Conservation (phyloP, 169 alveolate genomes). For the Cryptosporidium meleagridis region DNA sequence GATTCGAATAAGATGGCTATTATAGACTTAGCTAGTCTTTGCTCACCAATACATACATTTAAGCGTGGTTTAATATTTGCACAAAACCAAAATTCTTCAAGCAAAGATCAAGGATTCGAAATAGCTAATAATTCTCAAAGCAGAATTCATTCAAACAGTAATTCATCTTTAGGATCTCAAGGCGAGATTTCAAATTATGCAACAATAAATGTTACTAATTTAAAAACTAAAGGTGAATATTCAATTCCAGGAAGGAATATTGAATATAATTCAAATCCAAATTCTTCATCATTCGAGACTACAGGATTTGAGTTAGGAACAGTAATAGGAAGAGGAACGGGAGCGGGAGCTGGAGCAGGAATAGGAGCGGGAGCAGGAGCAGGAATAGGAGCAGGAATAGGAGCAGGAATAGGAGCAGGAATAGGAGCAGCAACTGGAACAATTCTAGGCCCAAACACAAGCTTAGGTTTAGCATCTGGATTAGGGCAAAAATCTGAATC, state of each 20-base stretch:
- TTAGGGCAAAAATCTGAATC: background rate
- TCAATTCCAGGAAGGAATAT: background rate
- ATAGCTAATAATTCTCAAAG: background rate
- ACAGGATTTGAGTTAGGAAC: background rate
- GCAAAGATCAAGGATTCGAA: background rate
- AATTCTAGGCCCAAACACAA: background rate
- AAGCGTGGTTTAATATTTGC: slow-evolving; percentile 29
- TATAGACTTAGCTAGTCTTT: slow-evolving; percentile 55
- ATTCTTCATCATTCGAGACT: background rate
- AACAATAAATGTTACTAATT: background rate
- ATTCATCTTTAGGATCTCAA: background rate
- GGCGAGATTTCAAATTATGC: background rate
- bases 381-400: background rate
- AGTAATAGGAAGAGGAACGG: background rate
- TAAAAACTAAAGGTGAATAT: background rate
- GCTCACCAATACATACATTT: slow-evolving; percentile 59
- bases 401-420: background rate
- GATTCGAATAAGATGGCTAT: slow-evolving; percentile 23
- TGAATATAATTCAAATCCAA: background rate
- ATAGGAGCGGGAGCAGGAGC: background rate
- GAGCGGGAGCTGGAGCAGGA: too few relatives aligned
- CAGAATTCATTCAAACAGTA: background rate
- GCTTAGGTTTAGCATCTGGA: background rate
- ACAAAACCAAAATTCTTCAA: background rate
- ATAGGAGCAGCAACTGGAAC: background rate